Base-by-base conservation (phyloP, 495 filamentous ascomycete genomes). In the Penicillium crystallinum region DNA sequence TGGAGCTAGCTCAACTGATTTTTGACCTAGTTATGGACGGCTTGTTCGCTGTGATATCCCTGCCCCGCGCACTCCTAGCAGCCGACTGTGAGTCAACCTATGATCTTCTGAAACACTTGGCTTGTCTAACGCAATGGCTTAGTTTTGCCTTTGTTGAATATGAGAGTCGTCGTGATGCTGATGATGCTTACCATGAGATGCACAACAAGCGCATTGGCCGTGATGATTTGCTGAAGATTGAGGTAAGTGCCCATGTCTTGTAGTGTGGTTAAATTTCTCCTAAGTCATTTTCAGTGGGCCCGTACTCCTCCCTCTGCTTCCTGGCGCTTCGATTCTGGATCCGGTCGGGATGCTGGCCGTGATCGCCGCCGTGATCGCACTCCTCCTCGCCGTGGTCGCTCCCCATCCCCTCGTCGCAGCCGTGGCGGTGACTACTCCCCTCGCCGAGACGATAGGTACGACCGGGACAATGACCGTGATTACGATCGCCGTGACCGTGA, bases 61-160 rank as follows among this genome's bases (percentile, higher is more conserved):
- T 53, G 95, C 95, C 36, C 93, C 93, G 17, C 85, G 93, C 55
- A 95, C 90, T 46, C 89, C 91, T 10, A 87, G 86, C 36, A 95
- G 90, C 72, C 84, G 93, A 71, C 82, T 97, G 95, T 98, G 79
- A 82, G 92, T 88, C 56, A 23, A 23, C 8, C 34, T 36, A 1
- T 6, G 17, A 15, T 4, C 1, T 15, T 46, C 44, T 34, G 11
- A 21, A 33, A 19, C 30, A 44, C 35, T 53, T 46, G 15, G 33
- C 19, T 12, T 52, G 41, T 53, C 52, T 58, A 57, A 62, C 68
- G 18, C 7, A 1, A 33, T 36, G 14, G 46, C 49, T 35, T 45
- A 98, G 93, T 53, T 99, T 99, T 69, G 93, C 93, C 15, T 99
- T 99, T 74, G 93, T 99, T 46, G 93, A 99, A 73, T 99, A 99